Evolutionary conservation across 176 grass and related monocot species (phyloP).

Genomic region (Echinochloa phyllopogon): DNA sequence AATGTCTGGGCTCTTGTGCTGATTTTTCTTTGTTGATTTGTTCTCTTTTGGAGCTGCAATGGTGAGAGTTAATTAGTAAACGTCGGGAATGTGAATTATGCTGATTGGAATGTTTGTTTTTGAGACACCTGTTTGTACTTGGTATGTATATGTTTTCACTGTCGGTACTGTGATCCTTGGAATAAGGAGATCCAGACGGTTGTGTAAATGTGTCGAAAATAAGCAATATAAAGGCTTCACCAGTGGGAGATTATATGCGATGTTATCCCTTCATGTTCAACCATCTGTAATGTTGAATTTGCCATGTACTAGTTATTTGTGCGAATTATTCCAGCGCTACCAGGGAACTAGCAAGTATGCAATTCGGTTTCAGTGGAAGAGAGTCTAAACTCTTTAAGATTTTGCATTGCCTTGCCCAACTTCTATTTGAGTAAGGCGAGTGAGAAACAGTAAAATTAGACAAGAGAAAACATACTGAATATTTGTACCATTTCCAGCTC

Average conservation of each 20-base stretch:
- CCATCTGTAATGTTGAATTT: neutral
- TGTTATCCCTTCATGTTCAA: neutral
- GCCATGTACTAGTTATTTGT: neutral
- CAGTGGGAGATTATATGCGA: neutral
- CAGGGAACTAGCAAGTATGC: neutral
- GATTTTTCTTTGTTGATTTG: conserved; percentile 43
- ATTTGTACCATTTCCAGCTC: neutral
- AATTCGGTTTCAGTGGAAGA: neutral
- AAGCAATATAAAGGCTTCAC: conserved; percentile 25
- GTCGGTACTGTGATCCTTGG: neutral
- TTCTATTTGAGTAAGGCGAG: neutral
- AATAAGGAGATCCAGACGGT: neutral
- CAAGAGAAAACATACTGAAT: neutral
- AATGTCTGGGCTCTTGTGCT: neutral
- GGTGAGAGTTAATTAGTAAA: conserved; percentile 36
- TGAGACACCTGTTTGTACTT: neutral
- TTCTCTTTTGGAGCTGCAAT: conserved; percentile 22
- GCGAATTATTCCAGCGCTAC: neutral
- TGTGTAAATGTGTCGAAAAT: conserved; percentile 36
- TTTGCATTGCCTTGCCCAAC: neutral
- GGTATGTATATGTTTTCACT: neutral
- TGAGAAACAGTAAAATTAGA: neutral
- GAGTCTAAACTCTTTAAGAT: neutral
- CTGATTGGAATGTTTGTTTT: conserved; percentile 29
- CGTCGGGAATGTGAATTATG: conserved; percentile 38